These are phyloP conservation scores for Synchytrium microbalum DNA, from an alignment of 371 early-diverging fungal species.

Conservation along the genomic window DNA sequence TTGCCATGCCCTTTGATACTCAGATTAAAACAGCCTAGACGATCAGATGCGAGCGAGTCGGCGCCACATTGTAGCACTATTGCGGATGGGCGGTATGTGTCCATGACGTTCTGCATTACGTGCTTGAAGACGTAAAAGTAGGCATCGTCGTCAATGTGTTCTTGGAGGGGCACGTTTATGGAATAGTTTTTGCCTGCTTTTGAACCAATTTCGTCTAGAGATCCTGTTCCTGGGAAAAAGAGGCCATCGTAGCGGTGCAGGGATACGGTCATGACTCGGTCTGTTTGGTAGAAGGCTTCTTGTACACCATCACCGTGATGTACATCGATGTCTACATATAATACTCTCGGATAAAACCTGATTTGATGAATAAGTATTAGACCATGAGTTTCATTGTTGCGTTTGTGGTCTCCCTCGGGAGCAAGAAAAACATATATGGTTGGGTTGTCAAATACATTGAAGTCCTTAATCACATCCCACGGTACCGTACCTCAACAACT, in stretches of 20 bases:
- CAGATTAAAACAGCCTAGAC: slow-evolving; percentile 63
- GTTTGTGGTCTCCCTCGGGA: slow-evolving; percentile 14
- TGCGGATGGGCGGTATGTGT: slow-evolving; percentile 52
- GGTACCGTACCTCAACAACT: slow-evolving; percentile 50
- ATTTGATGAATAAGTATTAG: not conserved
- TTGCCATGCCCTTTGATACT: slow-evolving; percentile 42
- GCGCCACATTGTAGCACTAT: slow-evolving; percentile 86
- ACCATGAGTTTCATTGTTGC: slow-evolving; percentile 19
- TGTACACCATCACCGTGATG: slow-evolving; percentile 96
- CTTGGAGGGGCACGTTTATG: slow-evolving; percentile 75
- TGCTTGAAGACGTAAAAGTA: slow-evolving; percentile 62
- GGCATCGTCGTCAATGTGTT: slow-evolving; percentile 60
- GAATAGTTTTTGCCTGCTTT: slow-evolving; percentile 55
- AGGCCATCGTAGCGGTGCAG: slow-evolving; percentile 71
- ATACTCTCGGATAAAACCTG: slow-evolving; percentile 45
- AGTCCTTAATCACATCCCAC: not conserved
- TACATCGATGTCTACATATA: slow-evolving; percentile 88
- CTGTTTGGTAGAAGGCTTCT: slow-evolving; percentile 64
- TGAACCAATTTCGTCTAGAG: slow-evolving; percentile 49
- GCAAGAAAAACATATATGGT: slow-evolving; percentile 2
- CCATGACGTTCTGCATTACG: slow-evolving; percentile 43
- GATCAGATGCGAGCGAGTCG: slow-evolving; percentile 76
- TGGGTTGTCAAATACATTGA: too few relatives aligned
- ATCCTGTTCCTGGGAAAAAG: slow-evolving; percentile 78
- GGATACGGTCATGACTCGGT: slow-evolving; percentile 78